Percentiles rank a stretch among this genome's conserved stretches.
phyloP scores from a whole-genome alignment of 768 basidiomycete genomes.

The Crassisporium funariophilum region DNA sequence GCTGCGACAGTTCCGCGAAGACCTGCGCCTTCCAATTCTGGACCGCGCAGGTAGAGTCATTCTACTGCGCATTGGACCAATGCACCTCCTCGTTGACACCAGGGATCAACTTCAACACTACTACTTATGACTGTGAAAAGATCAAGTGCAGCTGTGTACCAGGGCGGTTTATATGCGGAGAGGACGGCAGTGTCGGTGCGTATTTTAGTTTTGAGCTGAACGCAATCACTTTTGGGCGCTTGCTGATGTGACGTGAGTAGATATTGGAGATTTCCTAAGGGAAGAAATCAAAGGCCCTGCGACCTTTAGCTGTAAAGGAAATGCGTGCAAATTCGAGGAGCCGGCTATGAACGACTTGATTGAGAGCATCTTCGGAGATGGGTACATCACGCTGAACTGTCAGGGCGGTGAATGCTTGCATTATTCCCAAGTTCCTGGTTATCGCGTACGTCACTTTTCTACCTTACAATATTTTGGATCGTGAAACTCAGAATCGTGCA shows the following conservation, averaged over 20 bases:
- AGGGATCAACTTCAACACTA: constrained; percentile 70
- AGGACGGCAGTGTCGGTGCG: constrained; percentile 90
- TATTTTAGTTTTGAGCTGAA: constrained; percentile 14
- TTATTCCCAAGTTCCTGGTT: constrained; percentile 81
- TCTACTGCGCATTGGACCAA: constrained; percentile 85
- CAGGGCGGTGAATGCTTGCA: constrained; percentile 93
- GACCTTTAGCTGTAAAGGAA: constrained; percentile 75
- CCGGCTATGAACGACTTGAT: constrained; percentile 97
- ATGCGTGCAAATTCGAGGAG: constrained; percentile 89
- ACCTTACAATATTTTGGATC: background rate
- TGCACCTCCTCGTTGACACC: constrained; percentile 54
- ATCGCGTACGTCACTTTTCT: constrained; percentile 16
- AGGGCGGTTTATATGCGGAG: constrained; percentile 91
- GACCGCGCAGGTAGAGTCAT: constrained; percentile 93
- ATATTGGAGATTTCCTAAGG: constrained; percentile 90
- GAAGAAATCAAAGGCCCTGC: constrained; percentile 93
- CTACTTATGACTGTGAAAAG: constrained; percentile 75
- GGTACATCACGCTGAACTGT: constrained; percentile 84
- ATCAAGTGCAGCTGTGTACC: constrained; percentile 94
- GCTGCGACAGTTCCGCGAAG: constrained; percentile 65
- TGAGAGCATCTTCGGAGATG: constrained; percentile 90
- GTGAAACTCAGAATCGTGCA: background rate
- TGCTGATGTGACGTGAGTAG: constrained; percentile 37
- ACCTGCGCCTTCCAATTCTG: constrained; percentile 98
- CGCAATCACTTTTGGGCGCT: background rate